phyloP scores from a whole-genome alignment of 2,329 filamentous ascomycete genomes.

The Aureobasidium sp. region DNA sequence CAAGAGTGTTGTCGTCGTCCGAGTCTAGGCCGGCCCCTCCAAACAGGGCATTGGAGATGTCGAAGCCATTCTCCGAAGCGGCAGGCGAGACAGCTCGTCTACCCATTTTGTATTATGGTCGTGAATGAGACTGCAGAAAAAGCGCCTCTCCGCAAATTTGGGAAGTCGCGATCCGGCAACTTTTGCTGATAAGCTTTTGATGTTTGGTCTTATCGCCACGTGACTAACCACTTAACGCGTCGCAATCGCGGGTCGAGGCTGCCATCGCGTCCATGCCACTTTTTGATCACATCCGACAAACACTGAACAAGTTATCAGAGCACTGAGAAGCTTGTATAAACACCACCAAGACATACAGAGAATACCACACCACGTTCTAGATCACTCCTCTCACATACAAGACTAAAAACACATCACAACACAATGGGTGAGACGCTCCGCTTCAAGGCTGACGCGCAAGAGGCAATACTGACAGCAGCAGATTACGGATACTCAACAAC shows the following conservation, averaged over 20 bases:
- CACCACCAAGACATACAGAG: background rate
- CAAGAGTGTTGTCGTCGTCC: constrained; percentile 30
- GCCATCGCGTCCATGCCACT: constrained; percentile 4
- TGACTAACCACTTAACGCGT: background rate
- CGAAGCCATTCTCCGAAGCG: constrained; percentile 80
- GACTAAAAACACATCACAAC: background rate
- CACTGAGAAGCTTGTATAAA: background rate
- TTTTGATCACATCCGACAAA: background rate
- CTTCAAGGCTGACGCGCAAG: background rate
- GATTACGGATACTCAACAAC: constrained; percentile 46
- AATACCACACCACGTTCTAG: background rate
- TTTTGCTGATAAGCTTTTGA: constrained; percentile 8
- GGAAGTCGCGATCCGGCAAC: constrained; percentile 9
- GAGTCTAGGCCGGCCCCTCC: constrained; percentile 54
- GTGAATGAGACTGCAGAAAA: constrained; percentile 5
- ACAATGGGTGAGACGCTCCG: background rate
- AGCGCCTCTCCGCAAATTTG: constrained; percentile 10
- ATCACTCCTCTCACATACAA: too few relatives aligned
- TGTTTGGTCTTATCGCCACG: background rate
- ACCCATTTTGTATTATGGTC: constrained; percentile 49
- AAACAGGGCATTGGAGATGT: constrained; percentile 69
- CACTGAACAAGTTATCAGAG: background rate
- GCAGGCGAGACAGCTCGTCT: constrained; percentile 71
- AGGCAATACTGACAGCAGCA: constrained; percentile 4
- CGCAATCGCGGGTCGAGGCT: background rate